Evolutionary conservation across 345 rosid species (phyloP), one percentile per base, ranked within the genome.

Genomic region (Moringa oleifera): DNA sequence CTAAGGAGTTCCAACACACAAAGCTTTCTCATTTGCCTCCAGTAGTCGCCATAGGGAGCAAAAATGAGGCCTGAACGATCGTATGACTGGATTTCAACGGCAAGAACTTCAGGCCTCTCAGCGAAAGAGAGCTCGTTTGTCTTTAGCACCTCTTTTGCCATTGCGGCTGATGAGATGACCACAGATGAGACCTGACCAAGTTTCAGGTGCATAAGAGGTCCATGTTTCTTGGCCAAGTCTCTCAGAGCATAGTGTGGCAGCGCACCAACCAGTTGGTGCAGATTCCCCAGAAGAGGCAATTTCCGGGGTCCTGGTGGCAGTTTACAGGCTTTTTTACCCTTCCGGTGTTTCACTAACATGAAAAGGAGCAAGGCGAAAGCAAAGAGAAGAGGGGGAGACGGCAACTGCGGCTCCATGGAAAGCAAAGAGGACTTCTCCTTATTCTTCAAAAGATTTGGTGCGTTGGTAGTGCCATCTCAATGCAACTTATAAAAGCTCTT

Each of bases 131-230:
- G 33, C 53, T 80, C 81, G 55, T 76, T 68, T 36, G 64, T 51
- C 63, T 60, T 56, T 15, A 76, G 46, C 49, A 76, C 69, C 22
- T 73, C 77, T 66, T 33, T 56, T 24, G 70, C 80, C 28, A 70
- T 56, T 18, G 70, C 76, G 22, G 74, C 62, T 5, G 78, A 75
- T 45, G 80, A 71, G 23, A 80, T 23, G 50, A 77, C 72, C 19
- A 71, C 55, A 16, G 75, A 63, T 23, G 75, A 50, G 2, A 77
- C 46, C 19, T 63, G 60, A 21, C 81, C 79, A 18, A 68, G 64
- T 53, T 63, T 64, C 51, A 76, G 57, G 68, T 59, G 64, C 73
- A 77, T 77, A 11, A 74, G 49, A 18, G 68, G 66, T 28, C 77
- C 80, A 53, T 76, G 64, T 52, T 70, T 10, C 20, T 47, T 59